Conservation (phyloP, 371 early-diverging fungal species). For the Mortierella sp. region DNA sequence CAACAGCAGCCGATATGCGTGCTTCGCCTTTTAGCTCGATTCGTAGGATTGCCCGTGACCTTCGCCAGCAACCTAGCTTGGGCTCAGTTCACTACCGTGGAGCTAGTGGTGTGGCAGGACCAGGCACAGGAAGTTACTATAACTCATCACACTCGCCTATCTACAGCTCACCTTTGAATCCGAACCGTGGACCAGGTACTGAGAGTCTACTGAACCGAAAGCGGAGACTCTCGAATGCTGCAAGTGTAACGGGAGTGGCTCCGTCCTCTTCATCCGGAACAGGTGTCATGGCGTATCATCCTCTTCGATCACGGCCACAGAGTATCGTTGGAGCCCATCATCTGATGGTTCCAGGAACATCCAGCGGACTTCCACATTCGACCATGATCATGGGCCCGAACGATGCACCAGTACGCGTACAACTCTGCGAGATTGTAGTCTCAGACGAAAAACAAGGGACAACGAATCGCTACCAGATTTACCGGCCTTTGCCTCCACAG, state of each 20-base stretch:
- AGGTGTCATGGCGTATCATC: background rate
- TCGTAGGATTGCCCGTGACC: constrained; percentile 40
- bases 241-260: background rate
- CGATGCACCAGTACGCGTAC: constrained; percentile 30
- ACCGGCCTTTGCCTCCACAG: constrained; percentile 23
- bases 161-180: constrained; percentile 44
- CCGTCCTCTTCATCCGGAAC: too few relatives aligned
- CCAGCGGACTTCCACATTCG: constrained; percentile 20
- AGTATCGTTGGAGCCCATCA: constrained; percentile 22
- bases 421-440: constrained; percentile 46
- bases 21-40: constrained; percentile 50
- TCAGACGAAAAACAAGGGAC: constrained; percentile 46
- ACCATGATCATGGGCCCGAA: constrained; percentile 44
- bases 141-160: constrained; percentile 12
- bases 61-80: constrained; percentile 35
- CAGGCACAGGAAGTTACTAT: background rate
- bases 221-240: constrained; percentile 42
- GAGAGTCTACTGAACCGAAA: constrained; percentile 45
- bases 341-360: constrained; percentile 19
- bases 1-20: constrained; percentile 46
- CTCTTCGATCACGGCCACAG: constrained; percentile 25
- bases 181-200: constrained; percentile 9
- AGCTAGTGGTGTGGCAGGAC: constrained; percentile 2
- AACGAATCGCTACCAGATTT: constrained; percentile 46
- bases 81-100: background rate